These are phyloP conservation scores for Chenopodium suecicum DNA, from an alignment of 148 eudicot species.

Conservation along the genomic window DNA sequence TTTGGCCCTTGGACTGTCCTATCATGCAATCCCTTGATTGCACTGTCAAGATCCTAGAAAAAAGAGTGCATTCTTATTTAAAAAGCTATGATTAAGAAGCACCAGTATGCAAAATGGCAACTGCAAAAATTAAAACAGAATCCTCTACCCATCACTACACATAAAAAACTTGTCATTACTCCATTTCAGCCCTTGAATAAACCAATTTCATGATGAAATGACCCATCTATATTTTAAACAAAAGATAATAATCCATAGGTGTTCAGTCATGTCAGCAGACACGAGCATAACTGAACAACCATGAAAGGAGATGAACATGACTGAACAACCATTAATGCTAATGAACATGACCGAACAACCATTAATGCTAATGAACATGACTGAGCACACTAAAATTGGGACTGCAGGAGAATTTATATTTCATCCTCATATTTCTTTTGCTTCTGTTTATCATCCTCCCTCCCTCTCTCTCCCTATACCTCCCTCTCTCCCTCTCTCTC, in stretches of 20 bases:
- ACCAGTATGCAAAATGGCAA: background rate
- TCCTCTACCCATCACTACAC: background rate
- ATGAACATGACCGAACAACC: too few relatives aligned
- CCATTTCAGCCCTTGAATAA: background rate
- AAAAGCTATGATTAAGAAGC: background rate
- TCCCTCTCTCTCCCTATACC: too few relatives aligned
- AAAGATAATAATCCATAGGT: background rate
- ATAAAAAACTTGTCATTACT: background rate
- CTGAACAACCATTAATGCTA: too few relatives aligned
- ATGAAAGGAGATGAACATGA: too few relatives aligned
- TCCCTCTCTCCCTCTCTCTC: too few relatives aligned
- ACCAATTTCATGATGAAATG: background rate
- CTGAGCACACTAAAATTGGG: too few relatives aligned
- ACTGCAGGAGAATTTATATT: too few relatives aligned
- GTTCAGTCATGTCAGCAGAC: background rate
- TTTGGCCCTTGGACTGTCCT: conserved; percentile 48
- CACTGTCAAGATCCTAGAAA: conserved; percentile 57
- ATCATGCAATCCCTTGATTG: conserved; percentile 53
- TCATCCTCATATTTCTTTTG: too few relatives aligned
- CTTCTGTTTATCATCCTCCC: too few relatives aligned
- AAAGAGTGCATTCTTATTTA: background rate
- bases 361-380: too few relatives aligned
- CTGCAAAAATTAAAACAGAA: background rate
- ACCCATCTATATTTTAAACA: background rate
- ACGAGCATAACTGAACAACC: background rate